Base-by-base conservation (phyloP, 352 stramenopile genomes). In the Phytophthora parvispora region DNA sequence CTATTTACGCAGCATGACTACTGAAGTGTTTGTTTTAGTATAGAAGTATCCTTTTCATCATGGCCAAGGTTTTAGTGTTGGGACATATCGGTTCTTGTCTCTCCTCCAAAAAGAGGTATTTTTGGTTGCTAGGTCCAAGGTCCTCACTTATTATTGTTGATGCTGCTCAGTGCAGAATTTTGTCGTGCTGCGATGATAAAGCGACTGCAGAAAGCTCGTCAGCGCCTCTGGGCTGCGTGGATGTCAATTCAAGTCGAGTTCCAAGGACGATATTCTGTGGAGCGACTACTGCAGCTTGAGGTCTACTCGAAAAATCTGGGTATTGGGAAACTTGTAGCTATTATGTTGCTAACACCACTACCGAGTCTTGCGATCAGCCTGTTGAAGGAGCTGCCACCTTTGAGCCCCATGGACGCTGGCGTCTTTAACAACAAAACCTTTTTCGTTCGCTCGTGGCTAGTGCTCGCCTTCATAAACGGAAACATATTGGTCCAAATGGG, bases 221-320 rank as follows among this genome's bases (percentile, higher is more conserved):
- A 28, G 22, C 24, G 45, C 22, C 45, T 51, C 45, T 31, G 45
- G 45, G 45, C 45, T 15, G 22, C 24, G 10, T 60, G 53, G 36
- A 62, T 29, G 4, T 27, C 31, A n/a, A 40, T 55, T 15, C 45
- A 74, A 57, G 64, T 71, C 5, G 66, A 75, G 50, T 57, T 75
- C 16, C 66, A 75, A 27, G 71, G 71, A 2, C 43, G 57, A 13
- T 78, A 75, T 56, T 78, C 71, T 1, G 6, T 64, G 7, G 29
- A 48, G 18, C 34, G 66, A 29, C 34, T 75, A 31, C 24, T 15
- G 36, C 47, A 5, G 63, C 32, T 22, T 22, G 15, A 24, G 1
- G 2, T 3, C 5, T 79, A 75, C 25, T 58, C 38, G 1, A 43
- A 18, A n/a, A 42, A 2, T 2, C 32, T 67, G 15, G 69, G 31